These are phyloP conservation scores for Cicer bijugum DNA, from an alignment of 306 rosid species.

Conservation along the genomic window DNA sequence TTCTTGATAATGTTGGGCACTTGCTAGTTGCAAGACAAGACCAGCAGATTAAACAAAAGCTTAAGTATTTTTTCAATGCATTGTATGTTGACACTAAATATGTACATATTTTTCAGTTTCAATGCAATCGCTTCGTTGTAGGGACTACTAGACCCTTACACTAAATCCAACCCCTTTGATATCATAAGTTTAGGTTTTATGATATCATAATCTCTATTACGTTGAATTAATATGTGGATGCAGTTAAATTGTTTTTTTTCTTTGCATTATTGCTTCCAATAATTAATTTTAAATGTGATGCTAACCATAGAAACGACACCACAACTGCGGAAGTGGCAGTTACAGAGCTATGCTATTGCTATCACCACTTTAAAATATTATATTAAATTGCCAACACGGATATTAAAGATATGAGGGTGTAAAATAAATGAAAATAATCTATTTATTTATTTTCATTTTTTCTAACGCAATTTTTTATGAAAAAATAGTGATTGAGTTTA, in stretches of 20 bases:
- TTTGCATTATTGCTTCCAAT: background rate
- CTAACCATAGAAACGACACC: background rate
- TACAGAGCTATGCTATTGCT: background rate
- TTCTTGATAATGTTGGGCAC: slow-evolving; percentile 5
- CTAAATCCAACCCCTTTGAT: no score
- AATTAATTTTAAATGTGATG: background rate
- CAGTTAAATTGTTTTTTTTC: background rate
- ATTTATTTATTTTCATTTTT: no score
- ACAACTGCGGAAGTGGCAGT: background rate
- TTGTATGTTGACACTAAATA: no score
- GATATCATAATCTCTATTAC: background rate
- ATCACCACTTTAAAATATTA: no score
- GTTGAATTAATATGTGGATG: background rate
- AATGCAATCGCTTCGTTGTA: no score
- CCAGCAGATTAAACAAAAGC: background rate
- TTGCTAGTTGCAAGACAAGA: slow-evolving; percentile 5
- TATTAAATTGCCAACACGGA: no score
- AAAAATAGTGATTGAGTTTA: no score
- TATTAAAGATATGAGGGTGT: background rate
- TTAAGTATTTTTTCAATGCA: background rate
- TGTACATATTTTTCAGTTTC: no score
- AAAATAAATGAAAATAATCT: no score
- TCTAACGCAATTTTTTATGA: no score
- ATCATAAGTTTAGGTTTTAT: no score
- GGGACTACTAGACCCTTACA: no score